These are phyloP conservation scores for Fusarium compactum DNA, from an alignment of 2,329 filamentous ascomycete species.

Conservation along the genomic window DNA sequence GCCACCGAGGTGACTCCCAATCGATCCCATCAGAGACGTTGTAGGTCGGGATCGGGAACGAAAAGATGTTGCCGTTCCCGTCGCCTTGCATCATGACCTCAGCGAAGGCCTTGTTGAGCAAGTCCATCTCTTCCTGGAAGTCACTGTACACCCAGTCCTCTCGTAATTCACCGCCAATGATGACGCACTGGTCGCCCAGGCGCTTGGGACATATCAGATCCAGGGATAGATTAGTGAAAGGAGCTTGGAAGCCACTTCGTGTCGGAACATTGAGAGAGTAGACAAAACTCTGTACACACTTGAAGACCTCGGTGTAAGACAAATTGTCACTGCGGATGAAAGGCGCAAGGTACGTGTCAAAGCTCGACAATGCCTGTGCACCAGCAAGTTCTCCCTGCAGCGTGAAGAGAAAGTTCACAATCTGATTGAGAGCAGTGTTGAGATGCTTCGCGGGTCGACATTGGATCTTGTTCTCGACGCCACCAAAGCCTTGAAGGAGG, in stretches of 20 bases:
- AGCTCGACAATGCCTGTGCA: constrained; percentile 39
- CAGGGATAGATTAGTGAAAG: constrained; percentile 43
- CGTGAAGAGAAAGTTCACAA: constrained; percentile 45
- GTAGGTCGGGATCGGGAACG: constrained; percentile 43
- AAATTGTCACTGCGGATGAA: constrained; percentile 40
- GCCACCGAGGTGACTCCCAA: constrained; percentile 44
- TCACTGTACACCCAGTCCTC: constrained; percentile 36
- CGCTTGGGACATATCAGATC: constrained; percentile 40
- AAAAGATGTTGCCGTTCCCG: constrained; percentile 44
- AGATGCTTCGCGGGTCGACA: constrained; percentile 42
- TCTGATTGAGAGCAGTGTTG: constrained; percentile 44
- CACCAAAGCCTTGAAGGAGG: constrained; percentile 42
- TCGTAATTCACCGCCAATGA: constrained; percentile 35
- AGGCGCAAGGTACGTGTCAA: constrained; percentile 42
- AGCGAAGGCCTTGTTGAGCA: constrained; percentile 44
- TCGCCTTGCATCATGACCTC: constrained; percentile 46
- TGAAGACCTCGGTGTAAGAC: constrained; percentile 40
- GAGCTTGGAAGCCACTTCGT: constrained; percentile 43
- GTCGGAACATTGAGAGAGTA: constrained; percentile 46
- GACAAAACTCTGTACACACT: constrained; percentile 43
- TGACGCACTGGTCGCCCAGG: constrained; percentile 29
- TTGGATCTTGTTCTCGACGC: constrained; percentile 44
- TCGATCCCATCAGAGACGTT: constrained; percentile 41
- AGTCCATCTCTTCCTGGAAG: constrained; percentile 45
- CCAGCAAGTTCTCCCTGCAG: constrained; percentile 43